phyloP scores from a whole-genome alignment of 139 green algal genomes.

The Dunaliella primolecta region DNA sequence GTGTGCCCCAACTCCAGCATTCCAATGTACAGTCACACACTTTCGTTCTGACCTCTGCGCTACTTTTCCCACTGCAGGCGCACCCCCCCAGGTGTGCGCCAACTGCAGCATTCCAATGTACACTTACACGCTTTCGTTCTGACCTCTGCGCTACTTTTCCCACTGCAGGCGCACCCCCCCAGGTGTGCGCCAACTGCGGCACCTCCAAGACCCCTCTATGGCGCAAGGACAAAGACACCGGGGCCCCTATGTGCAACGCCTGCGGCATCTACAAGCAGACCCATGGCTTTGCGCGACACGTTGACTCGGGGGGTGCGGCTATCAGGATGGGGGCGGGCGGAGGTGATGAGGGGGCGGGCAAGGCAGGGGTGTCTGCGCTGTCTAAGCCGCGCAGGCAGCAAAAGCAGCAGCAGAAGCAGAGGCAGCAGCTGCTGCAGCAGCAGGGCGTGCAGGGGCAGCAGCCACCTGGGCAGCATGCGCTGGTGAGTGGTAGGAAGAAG shows the following conservation, averaged over 20 bases:
- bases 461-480: neutral
- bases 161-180: no score
- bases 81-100: constrained; percentile 23
- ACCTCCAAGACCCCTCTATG: constrained; percentile 36
- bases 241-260: constrained; percentile 40
- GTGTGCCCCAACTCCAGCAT: no score
- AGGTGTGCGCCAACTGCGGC: constrained; percentile 32
- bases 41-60: no score
- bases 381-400: neutral
- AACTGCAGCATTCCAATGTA: constrained; percentile 43
- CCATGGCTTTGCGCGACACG: constrained; percentile 36
- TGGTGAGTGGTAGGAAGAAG: no score
- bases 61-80: no score
- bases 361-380: neutral
- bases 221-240: constrained; percentile 37
- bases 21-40: no score
- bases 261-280: constrained; percentile 54
- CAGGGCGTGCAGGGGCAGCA: neutral
- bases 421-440: neutral
- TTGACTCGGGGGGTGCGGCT: neutral
- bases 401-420: neutral
- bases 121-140: no score
- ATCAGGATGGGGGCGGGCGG: neutral
- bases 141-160: no score
- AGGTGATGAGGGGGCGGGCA: neutral